Percentiles rank a stretch among this genome's conserved stretches.
Evolutionary conservation across 192 early-diverging fungal genomes (phyloP).

Genomic region (Obelidium mucronatum): DNA sequence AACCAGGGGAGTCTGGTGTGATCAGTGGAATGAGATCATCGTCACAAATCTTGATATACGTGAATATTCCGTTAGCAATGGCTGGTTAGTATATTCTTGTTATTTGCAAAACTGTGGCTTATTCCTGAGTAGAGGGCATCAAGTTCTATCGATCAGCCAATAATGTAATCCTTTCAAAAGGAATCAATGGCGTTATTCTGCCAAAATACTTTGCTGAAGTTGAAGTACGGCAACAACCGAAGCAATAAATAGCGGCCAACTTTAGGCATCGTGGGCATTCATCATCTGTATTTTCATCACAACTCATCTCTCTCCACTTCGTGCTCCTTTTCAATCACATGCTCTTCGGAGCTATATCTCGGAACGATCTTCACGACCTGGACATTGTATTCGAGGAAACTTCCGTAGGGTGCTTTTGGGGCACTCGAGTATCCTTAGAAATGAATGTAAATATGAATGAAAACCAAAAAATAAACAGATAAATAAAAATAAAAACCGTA

Average conservation of each 20-base stretch:
- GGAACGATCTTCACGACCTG: neutral
- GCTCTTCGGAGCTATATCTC: too few species aligned
- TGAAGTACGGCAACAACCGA: too few species aligned
- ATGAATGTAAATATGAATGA: too few species aligned
- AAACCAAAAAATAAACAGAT: neutral
- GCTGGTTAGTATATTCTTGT: slow-evolving; percentile 49
- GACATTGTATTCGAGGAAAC: neutral
- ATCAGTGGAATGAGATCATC: slow-evolving; percentile 75
- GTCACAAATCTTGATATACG: slow-evolving; percentile 79
- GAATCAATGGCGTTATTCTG: slow-evolving; percentile 69
- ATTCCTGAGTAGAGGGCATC: slow-evolving; percentile 69
- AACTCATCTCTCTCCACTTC: too few species aligned
- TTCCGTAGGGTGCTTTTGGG: slow-evolving; percentile 11
- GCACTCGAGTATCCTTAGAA: slow-evolving; percentile 2
- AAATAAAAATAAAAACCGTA: neutral
- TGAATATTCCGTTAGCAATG: slow-evolving; percentile 76
- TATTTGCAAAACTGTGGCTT: neutral
- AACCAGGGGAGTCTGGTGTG: slow-evolving; percentile 69
- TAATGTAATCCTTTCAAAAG: slow-evolving; percentile 78
- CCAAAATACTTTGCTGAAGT: slow-evolving; percentile 65
- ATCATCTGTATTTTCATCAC: too few species aligned
- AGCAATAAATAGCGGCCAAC: too few species aligned
- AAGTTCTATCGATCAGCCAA: slow-evolving; percentile 80
- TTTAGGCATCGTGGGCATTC: too few species aligned
- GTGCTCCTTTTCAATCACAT: neutral